These are phyloP conservation scores for Nicotiana attenuata DNA, from an alignment of 257 asterid genomes.

Conservation along the genomic window DNA sequence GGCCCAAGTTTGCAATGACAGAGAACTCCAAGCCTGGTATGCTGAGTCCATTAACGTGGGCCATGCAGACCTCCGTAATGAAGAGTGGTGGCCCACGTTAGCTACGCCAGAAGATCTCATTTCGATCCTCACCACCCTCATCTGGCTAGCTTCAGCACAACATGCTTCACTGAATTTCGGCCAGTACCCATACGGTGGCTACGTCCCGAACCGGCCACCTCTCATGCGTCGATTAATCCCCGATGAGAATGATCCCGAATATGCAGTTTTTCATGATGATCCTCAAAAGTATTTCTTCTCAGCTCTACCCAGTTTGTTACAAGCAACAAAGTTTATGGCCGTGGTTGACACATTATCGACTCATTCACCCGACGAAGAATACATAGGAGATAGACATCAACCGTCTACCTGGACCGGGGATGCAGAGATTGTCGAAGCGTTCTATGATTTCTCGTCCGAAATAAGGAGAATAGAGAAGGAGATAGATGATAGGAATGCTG, in stretches of 20 bases:
- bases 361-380: slow-evolving; percentile 93
- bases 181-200: slow-evolving; percentile 94
- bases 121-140: slow-evolving; percentile 72
- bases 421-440: slow-evolving; percentile 49
- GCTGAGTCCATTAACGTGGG: slow-evolving; percentile 89
- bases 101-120: slow-evolving; percentile 62
- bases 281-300: slow-evolving; percentile 77
- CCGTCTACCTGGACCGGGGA: slow-evolving; percentile 87
- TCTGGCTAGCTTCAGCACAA: slow-evolving; percentile 92
- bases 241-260: slow-evolving; percentile 65
- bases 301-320: slow-evolving; percentile 76
- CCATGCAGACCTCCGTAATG: slow-evolving; percentile 65
- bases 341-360: slow-evolving; percentile 87
- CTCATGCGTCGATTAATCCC: slow-evolving; percentile 80
- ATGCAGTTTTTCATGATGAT: slow-evolving; percentile 48
- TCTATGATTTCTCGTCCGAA: slow-evolving; percentile 66
- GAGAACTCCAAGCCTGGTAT: slow-evolving; percentile 95
- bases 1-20: slow-evolving; percentile 57
- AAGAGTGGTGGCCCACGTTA: slow-evolving; percentile 90
- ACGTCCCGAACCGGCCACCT: slow-evolving; percentile 93
- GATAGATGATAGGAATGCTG: slow-evolving; percentile 55
- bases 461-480: slow-evolving; percentile 62
- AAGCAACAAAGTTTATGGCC: slow-evolving; percentile 94
- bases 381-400: slow-evolving; percentile 76
- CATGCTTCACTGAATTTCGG: slow-evolving; percentile 96